phyloP scores from a whole-genome alignment of 495 filamentous ascomycete genomes.

The Cairneyella variabilis region DNA sequence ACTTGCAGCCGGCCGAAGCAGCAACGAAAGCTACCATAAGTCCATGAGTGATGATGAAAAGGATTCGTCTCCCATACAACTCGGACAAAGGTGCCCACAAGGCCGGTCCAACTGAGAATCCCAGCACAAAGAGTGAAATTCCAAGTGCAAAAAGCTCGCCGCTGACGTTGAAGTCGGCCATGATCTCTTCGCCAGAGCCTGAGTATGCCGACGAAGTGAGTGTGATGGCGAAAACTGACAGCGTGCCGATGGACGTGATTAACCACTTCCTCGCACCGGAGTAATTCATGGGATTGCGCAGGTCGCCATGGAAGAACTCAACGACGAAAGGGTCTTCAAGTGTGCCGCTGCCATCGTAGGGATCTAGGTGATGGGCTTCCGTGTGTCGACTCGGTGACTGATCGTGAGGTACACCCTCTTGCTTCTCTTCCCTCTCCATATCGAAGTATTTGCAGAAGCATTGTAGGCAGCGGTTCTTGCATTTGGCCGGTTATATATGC shows the following conservation, averaged over 20 bases:
- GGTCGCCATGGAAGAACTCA: conserved; percentile 68
- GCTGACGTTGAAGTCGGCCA: conserved; percentile 52
- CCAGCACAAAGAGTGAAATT: conserved; percentile 70
- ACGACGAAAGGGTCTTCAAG: conserved; percentile 69
- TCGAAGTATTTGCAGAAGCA: too few relatives aligned
- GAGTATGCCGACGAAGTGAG: conserved; percentile 75
- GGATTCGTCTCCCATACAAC: conserved; percentile 66
- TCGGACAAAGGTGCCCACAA: conserved; percentile 67
- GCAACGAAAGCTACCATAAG: conserved; percentile 55
- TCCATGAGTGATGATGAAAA: conserved; percentile 32
- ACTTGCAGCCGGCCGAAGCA: conserved; percentile 58
- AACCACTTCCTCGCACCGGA: conserved; percentile 60
- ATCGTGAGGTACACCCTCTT: too few relatives aligned
- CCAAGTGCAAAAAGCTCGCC: conserved; percentile 62
- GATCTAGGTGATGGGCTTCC: too few relatives aligned
- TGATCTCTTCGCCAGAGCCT: conserved; percentile 60
- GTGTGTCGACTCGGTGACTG: too few relatives aligned
- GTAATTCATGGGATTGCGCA: conserved; percentile 67
- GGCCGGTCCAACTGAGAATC: conserved; percentile 64
- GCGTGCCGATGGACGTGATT: conserved; percentile 58
- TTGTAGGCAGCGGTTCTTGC: too few relatives aligned
- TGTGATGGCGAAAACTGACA: conserved; percentile 69
- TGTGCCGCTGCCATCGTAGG: conserved; percentile 66
- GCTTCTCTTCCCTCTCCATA: too few relatives aligned
- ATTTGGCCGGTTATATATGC: too few relatives aligned